phyloP scores from a whole-genome alignment of 805 yeast genomes.

The Ogataea angusta region DNA sequence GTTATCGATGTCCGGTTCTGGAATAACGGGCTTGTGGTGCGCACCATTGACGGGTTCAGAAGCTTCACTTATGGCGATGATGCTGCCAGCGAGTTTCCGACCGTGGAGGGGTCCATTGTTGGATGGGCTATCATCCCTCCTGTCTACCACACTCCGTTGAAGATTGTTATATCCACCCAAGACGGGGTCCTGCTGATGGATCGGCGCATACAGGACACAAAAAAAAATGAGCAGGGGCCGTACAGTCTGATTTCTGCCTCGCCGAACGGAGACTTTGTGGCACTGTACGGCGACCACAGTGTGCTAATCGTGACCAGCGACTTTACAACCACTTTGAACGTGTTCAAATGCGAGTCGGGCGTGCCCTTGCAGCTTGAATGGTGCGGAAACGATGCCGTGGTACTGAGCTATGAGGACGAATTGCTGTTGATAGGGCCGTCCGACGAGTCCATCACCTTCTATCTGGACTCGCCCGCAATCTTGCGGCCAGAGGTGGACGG shows the following conservation, averaged over 20 bases:
- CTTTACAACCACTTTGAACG: constrained; percentile 42
- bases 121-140: constrained; percentile 27
- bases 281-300: constrained; percentile 41
- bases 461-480: constrained; percentile 40
- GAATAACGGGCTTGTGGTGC: constrained; percentile 43
- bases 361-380: constrained; percentile 56
- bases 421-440: constrained; percentile 70
- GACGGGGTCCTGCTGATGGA: constrained; percentile 8
- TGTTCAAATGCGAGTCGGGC: constrained; percentile 37
- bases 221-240: constrained; percentile 15
- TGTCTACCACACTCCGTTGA: constrained; percentile 11
- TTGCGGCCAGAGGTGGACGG: constrained; percentile 66
- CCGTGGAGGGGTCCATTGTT: constrained; percentile 5
- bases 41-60: constrained; percentile 27
- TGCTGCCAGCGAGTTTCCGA: background rate
- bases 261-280: constrained; percentile 55
- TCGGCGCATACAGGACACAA: constrained; percentile 7
- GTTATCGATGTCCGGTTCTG: constrained; percentile 38
- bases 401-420: constrained; percentile 56
- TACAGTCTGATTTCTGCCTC: constrained; percentile 29
- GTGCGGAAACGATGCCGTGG: constrained; percentile 86
- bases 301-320: constrained; percentile 50
- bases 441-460: constrained; percentile 53
- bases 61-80: background rate
- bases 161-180: constrained; percentile 18